Percentiles rank a stretch among this genome's conserved stretches.
phyloP scores from a whole-genome alignment of 768 basidiomycete species.

The Jaapia argillacea region DNA sequence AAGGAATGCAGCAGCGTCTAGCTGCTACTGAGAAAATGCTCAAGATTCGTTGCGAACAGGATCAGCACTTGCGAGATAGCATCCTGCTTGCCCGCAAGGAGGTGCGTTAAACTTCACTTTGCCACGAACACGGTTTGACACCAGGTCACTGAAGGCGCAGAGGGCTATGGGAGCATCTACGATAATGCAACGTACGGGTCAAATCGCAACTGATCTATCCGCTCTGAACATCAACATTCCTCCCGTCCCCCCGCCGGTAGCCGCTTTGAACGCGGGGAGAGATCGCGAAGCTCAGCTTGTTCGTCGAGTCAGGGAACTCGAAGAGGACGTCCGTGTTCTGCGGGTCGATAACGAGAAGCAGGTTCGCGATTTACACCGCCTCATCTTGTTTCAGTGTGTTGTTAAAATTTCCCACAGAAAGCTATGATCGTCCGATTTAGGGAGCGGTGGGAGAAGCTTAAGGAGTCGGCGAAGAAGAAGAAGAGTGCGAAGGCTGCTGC shows the following conservation, averaged over 20 bases:
- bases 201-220: conserved; percentile 38
- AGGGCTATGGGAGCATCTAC: conserved; percentile 66
- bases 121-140: too few relatives aligned
- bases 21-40: conserved; percentile 52
- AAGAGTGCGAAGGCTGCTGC: conserved; percentile 61
- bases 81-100: conserved; percentile 62
- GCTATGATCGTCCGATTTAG: conserved; percentile 74
- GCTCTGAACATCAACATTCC: conserved; percentile 50
- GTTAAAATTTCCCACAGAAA: conserved; percentile 42
- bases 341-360: conserved; percentile 76
- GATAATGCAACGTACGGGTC: conserved; percentile 35
- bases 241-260: conserved; percentile 32
- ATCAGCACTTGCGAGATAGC: conserved; percentile 69
- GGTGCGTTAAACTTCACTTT: conserved; percentile 33
- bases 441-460: conserved; percentile 84
- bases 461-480: conserved; percentile 81
- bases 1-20: conserved; percentile 45
- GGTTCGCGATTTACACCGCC: conserved; percentile 24
- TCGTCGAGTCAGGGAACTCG: conserved; percentile 58
- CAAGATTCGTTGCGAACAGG: conserved; percentile 68
- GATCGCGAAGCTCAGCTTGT: conserved; percentile 41
- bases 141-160: conserved; percentile 48
- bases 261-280: conserved; percentile 39
- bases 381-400: background rate
- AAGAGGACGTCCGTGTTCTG: conserved; percentile 60